These are phyloP conservation scores for Ormosia semicastrata DNA, from an alignment of 306 rosid species.

Conservation along the genomic window DNA sequence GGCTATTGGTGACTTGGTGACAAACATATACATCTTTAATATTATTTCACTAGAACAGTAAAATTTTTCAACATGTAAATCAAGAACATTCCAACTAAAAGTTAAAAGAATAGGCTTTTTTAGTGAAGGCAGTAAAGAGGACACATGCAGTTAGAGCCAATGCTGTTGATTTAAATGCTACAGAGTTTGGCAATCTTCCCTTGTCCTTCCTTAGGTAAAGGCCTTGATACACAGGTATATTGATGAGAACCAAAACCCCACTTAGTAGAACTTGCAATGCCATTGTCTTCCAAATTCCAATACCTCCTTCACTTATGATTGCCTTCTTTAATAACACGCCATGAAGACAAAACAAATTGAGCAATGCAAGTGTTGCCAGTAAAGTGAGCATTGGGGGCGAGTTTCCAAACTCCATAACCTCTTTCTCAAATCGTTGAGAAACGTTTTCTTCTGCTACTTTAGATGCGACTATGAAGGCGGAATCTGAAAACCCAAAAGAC, in stretches of 20 bases:
- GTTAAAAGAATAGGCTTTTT: constrained; percentile 12
- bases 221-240: constrained; percentile 59
- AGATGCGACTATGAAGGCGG: constrained; percentile 49
- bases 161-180: constrained; percentile 27
- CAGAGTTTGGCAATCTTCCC: constrained; percentile 53
- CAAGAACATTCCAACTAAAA: not conserved
- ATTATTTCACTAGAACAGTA: too few species aligned
- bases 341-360: constrained; percentile 55
- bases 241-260: constrained; percentile 54
- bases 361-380: constrained; percentile 52
- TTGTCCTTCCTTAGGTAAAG: constrained; percentile 65
- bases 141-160: constrained; percentile 21
- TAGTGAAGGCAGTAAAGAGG: not conserved
- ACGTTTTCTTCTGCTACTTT: constrained; percentile 60
- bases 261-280: constrained; percentile 49
- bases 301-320: constrained; percentile 20
- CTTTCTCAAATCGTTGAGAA: constrained; percentile 49
- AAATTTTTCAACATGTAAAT: not conserved
- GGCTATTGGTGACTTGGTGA: not conserved
- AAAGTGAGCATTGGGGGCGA: constrained; percentile 57
- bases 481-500: constrained; percentile 32
- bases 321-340: constrained; percentile 40
- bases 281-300: constrained; percentile 32
- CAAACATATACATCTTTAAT: too few species aligned
- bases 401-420: constrained; percentile 64